Percentiles rank a stretch among this genome's conserved stretches.
Evolutionary conservation across 2,329 filamentous ascomycete species (phyloP).

Genomic region (Colletotrichum sp.): DNA sequence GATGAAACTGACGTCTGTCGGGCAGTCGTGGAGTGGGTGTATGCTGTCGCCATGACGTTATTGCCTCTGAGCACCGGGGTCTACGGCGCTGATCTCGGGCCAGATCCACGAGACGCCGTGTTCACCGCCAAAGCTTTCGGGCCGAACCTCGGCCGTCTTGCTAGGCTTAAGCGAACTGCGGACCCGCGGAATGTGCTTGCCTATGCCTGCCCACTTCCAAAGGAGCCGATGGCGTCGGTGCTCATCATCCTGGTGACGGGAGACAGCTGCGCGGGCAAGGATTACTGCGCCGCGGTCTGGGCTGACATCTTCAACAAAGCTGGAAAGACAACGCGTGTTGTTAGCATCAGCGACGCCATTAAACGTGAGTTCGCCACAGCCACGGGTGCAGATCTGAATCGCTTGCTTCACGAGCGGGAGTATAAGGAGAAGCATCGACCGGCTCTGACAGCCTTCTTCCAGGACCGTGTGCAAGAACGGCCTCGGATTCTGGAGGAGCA

Average conservation of each 20-base stretch:
- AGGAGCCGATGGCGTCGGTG: slow-evolving; percentile 37
- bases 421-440: slow-evolving; percentile 68
- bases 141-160: slow-evolving; percentile 53
- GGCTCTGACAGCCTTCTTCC: slow-evolving; percentile 57
- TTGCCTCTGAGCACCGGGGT: slow-evolving; percentile 54
- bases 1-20: slow-evolving; percentile 47
- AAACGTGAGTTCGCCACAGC: slow-evolving; percentile 61
- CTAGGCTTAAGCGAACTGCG: slow-evolving; percentile 50
- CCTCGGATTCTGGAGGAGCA: slow-evolving; percentile 55
- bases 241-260: slow-evolving; percentile 65
- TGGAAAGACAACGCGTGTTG: slow-evolving; percentile 38
- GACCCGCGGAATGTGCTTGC: slow-evolving; percentile 58
- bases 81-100: slow-evolving; percentile 68
- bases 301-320: slow-evolving; percentile 39
- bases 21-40: slow-evolving; percentile 59
- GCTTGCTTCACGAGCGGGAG: slow-evolving; percentile 55
- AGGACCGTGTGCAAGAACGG: slow-evolving; percentile 44
- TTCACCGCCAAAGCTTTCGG: slow-evolving; percentile 64
- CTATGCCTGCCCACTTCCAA: slow-evolving; percentile 60
- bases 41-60: slow-evolving; percentile 51
- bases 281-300: slow-evolving; percentile 63
- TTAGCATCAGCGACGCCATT: slow-evolving; percentile 63
- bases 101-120: slow-evolving; percentile 59
- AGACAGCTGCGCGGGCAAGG: slow-evolving; percentile 61
- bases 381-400: slow-evolving; percentile 50